A percentile compares a stretch with the other conserved stretches of the same genome.
These are phyloP conservation scores for Boletus rubroflammeus DNA, from an alignment of 768 basidiomycete species.

Conservation along the genomic window DNA sequence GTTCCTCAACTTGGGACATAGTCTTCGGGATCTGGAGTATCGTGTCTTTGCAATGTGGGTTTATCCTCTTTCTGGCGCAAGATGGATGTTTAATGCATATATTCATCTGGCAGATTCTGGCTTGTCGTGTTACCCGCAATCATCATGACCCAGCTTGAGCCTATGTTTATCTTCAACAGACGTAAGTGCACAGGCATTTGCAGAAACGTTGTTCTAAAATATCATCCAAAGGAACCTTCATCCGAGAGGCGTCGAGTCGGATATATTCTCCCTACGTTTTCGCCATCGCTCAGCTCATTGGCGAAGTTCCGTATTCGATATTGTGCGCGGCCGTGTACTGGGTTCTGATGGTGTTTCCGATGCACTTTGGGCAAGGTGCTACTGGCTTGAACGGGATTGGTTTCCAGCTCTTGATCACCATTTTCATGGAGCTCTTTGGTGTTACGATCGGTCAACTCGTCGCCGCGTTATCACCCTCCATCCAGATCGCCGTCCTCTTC, in stretches of 20 bases:
- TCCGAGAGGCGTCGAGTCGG: slow-evolving; percentile 69
- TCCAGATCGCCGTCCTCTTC: slow-evolving; percentile 76
- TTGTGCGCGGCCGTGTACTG: slow-evolving; percentile 74
- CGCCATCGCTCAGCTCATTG: slow-evolving; percentile 74
- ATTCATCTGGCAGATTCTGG: slow-evolving; percentile 49
- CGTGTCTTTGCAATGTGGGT: slow-evolving; percentile 75
- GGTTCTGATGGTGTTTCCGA: slow-evolving; percentile 70
- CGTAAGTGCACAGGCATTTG: slow-evolving; percentile 34
- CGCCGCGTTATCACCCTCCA: slow-evolving; percentile 70
- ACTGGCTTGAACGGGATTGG: slow-evolving; percentile 61
- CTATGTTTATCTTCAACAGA: slow-evolving; percentile 75
- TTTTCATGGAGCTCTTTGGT: slow-evolving; percentile 69
- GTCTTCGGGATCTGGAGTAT: slow-evolving; percentile 68
- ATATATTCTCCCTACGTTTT: slow-evolving; percentile 88
- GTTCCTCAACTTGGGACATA: slow-evolving; percentile 70
- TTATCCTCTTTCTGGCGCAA: background rate
- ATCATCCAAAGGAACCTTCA: slow-evolving; percentile 34
- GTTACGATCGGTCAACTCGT: slow-evolving; percentile 75
- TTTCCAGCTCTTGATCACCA: slow-evolving; percentile 65
- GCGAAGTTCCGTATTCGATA: slow-evolving; percentile 76
- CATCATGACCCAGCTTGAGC: slow-evolving; percentile 68
- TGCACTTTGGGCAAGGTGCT: slow-evolving; percentile 61
- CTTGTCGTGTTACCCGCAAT: slow-evolving; percentile 66
- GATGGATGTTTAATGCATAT: background rate
- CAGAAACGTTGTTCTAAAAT: background rate